Conservation (phyloP, 345 rosid genomes). For the Ricinus communis region DNA sequence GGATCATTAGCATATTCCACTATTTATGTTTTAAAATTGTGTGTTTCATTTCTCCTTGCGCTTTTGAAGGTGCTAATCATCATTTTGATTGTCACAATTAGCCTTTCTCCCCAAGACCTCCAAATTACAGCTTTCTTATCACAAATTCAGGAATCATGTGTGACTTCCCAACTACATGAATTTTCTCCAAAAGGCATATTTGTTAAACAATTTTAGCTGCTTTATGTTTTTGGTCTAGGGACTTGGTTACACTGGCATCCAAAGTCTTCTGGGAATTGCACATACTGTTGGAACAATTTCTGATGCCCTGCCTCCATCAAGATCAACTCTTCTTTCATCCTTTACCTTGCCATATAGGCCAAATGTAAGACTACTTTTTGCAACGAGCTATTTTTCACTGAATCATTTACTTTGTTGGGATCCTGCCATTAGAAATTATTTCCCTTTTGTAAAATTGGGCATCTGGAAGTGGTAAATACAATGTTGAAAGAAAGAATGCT, state of each 20-base stretch:
- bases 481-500: background rate
- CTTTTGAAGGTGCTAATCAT: too few species aligned
- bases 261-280: slow-evolving; percentile 54
- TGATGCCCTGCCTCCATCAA: slow-evolving; percentile 62
- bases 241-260: slow-evolving; percentile 56
- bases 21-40: too few species aligned
- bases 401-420: too few species aligned
- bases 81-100: too few species aligned
- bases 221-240: slow-evolving; percentile 39
- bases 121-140: too few species aligned
- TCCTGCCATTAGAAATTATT: background rate
- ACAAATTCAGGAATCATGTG: too few species aligned
- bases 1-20: too few species aligned
- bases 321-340: slow-evolving; percentile 58
- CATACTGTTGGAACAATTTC: slow-evolving; percentile 62
- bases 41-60: too few species aligned
- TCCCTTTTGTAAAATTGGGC: slow-evolving; percentile 2
- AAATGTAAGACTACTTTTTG: slow-evolving; percentile 42
- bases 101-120: too few species aligned
- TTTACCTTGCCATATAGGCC: slow-evolving; percentile 62
- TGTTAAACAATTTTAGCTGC: background rate
- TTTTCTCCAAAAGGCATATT: background rate
- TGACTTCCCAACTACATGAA: background rate
- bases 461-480: background rate
- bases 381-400: slow-evolving; percentile 9